Conservation (phyloP, 345 rosid species). For the Erodium maritimum region DNA sequence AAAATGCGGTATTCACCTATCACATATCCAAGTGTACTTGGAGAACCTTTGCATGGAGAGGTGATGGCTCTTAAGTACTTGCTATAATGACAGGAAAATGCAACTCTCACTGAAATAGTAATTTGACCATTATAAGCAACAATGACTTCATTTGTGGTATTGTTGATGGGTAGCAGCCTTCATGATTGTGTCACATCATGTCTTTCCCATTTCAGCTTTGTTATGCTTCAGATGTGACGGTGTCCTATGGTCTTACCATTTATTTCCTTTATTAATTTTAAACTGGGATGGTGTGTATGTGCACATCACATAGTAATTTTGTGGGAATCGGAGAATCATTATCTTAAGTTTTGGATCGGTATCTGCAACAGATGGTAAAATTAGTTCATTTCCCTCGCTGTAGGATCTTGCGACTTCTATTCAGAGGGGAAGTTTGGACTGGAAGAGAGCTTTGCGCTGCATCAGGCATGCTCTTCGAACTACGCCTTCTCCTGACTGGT, state of each 20-base stretch:
- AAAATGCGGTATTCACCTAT: slow-evolving; percentile 86
- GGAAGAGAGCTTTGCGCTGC: slow-evolving; percentile 26
- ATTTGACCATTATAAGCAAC: not conserved
- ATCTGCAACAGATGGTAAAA: not conserved
- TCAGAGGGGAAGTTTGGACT: slow-evolving; percentile 90
- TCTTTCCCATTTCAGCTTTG: not conserved
- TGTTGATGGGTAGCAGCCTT: not conserved
- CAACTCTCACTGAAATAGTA: not conserved
- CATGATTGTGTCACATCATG: not conserved
- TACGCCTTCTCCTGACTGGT: slow-evolving; percentile 65
- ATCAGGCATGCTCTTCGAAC: no score
- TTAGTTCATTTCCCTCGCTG: slow-evolving; percentile 7
- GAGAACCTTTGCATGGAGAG: slow-evolving; percentile 98
- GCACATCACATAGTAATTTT: no score
- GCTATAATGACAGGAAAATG: not conserved
- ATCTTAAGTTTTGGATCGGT: no score
- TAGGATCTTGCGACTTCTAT: slow-evolving; percentile 89
- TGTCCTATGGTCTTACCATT: not conserved
- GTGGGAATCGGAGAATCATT: no score
- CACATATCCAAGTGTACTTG: slow-evolving; percentile 94
- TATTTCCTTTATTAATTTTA: not conserved
- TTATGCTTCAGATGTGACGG: not conserved
- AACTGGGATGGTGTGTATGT: no score
- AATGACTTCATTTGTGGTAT: not conserved
- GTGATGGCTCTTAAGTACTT: slow-evolving; percentile 24